phyloP scores from a whole-genome alignment of 768 basidiomycete species.

The Boletales sp. region DNA sequence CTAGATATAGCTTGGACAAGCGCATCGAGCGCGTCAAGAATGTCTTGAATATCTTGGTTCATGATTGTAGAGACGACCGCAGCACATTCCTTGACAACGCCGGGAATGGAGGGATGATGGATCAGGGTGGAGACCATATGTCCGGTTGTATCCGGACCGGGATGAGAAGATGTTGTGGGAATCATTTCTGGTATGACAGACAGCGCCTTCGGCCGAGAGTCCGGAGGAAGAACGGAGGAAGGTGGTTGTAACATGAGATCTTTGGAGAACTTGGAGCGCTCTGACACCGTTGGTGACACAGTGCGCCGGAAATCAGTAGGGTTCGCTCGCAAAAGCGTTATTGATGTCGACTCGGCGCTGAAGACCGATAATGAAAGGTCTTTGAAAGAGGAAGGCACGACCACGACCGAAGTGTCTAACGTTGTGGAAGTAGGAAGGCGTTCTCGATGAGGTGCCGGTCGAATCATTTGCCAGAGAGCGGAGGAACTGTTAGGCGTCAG shows the following conservation, averaged over 20 bases:
- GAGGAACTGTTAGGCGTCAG: slow-evolving; percentile 24
- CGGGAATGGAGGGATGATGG: slow-evolving; percentile 43
- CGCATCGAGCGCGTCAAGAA: slow-evolving; percentile 57
- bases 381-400: slow-evolving; percentile 40
- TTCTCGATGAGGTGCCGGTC: slow-evolving; percentile 39
- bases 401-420: slow-evolving; percentile 25
- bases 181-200: slow-evolving; percentile 23
- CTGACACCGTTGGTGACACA: slow-evolving; percentile 23
- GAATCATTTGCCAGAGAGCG: slow-evolving; percentile 41
- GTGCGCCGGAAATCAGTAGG: slow-evolving; percentile 21
- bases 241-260: slow-evolving; percentile 37
- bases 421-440: slow-evolving; percentile 28
- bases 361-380: slow-evolving; percentile 53
- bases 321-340: slow-evolving; percentile 21
- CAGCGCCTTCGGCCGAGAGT: slow-evolving; percentile 27
- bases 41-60: slow-evolving; percentile 51
- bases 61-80: slow-evolving; percentile 43
- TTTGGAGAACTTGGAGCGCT: slow-evolving; percentile 27
- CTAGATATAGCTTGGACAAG: slow-evolving; percentile 48
- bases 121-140: slow-evolving; percentile 22
- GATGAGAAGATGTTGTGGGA: slow-evolving; percentile 2
- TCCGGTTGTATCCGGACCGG: slow-evolving; percentile 15
- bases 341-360: slow-evolving; percentile 41
- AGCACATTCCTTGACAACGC: slow-evolving; percentile 44
- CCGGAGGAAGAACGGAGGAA: slow-evolving; percentile 20